Percentiles rank a stretch among this genome's conserved stretches.
phyloP scores from a whole-genome alignment of 192 early-diverging fungal genomes.

The Coemansia sp. region DNA sequence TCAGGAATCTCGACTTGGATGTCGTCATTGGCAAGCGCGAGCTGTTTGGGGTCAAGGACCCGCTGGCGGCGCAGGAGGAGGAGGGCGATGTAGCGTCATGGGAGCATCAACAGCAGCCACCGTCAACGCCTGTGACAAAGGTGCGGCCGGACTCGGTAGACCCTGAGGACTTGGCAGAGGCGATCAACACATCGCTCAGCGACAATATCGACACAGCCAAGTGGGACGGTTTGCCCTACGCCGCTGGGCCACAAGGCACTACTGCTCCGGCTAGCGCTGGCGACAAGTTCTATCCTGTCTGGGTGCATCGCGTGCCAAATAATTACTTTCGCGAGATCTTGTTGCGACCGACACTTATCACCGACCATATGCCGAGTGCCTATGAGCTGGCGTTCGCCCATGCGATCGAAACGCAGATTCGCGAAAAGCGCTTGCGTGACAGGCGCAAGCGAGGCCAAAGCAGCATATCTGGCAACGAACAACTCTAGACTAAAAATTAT shows the following conservation, averaged over 20 bases:
- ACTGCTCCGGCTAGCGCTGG: constrained; percentile 8
- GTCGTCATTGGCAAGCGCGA: constrained; percentile 42
- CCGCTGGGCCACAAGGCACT: neutral
- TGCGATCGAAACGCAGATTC: constrained; percentile 54
- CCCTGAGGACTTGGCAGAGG: constrained; percentile 43
- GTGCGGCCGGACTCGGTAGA: constrained; percentile 43
- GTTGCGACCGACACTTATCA: constrained; percentile 47
- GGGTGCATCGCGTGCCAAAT: constrained; percentile 42
- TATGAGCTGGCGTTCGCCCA: constrained; percentile 54
- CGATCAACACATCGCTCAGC: constrained; percentile 42
- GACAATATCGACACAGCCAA: neutral
- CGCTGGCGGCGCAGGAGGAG: neutral
- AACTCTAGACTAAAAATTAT: neutral
- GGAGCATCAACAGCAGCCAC: constrained; percentile 21
- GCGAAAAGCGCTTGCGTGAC: constrained; percentile 40
- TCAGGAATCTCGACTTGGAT: constrained; percentile 28
- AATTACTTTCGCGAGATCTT: constrained; percentile 49
- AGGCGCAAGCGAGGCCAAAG: constrained; percentile 20
- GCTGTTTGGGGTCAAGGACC: constrained; percentile 30
- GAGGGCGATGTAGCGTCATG: neutral
- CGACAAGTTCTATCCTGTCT: constrained; percentile 45
- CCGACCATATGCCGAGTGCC: constrained; percentile 56
- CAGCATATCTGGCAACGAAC: constrained; percentile 9
- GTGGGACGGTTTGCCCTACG: neutral
- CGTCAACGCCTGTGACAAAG: constrained; percentile 45